Conservation (phyloP, 352 stramenopile species). For the Phytophthora quininea region DNA sequence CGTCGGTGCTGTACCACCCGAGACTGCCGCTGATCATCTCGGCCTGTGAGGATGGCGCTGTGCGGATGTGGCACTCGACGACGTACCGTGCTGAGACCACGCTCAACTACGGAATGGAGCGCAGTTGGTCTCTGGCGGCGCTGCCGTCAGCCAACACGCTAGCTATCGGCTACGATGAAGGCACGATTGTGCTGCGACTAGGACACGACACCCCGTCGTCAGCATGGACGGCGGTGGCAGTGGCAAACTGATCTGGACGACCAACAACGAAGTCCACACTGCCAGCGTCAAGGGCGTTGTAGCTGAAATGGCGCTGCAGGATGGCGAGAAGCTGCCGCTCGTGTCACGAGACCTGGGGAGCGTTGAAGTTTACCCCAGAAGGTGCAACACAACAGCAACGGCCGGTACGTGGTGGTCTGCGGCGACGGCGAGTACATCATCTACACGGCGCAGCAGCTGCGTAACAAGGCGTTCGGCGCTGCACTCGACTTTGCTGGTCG, state of each 20-base stretch:
- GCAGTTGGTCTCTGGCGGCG: slow-evolving; percentile 95
- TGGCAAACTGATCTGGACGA: slow-evolving; percentile 98
- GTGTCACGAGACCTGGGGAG: slow-evolving; percentile 94
- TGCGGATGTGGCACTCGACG: slow-evolving; percentile 93
- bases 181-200: slow-evolving; percentile 96
- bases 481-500: slow-evolving; percentile 98
- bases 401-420: slow-evolving; percentile 97
- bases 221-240: slow-evolving; percentile 94
- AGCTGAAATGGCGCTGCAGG: slow-evolving; percentile 73
- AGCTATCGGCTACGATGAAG: slow-evolving; percentile 95
- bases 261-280: slow-evolving; percentile 98
- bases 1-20: slow-evolving; percentile 98
- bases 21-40: slow-evolving; percentile 98
- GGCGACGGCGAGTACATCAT: slow-evolving; percentile 99
- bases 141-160: slow-evolving; percentile 89
- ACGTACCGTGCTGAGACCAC: slow-evolving; percentile 98
- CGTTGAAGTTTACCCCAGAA: slow-evolving; percentile 98
- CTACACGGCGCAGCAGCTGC: slow-evolving; percentile 97
- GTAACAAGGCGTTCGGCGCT: slow-evolving; percentile 97
- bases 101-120: slow-evolving; percentile 99
- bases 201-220: slow-evolving; percentile 97
- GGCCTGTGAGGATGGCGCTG: slow-evolving; percentile 96
- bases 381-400: slow-evolving; percentile 99
- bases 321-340: slow-evolving; percentile 90
- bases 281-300: slow-evolving; percentile 91